Percentiles rank a stretch among this genome's conserved stretches.
Conservation (phyloP, 2,329 filamentous ascomycete genomes). For the Cytospora piceae region DNA sequence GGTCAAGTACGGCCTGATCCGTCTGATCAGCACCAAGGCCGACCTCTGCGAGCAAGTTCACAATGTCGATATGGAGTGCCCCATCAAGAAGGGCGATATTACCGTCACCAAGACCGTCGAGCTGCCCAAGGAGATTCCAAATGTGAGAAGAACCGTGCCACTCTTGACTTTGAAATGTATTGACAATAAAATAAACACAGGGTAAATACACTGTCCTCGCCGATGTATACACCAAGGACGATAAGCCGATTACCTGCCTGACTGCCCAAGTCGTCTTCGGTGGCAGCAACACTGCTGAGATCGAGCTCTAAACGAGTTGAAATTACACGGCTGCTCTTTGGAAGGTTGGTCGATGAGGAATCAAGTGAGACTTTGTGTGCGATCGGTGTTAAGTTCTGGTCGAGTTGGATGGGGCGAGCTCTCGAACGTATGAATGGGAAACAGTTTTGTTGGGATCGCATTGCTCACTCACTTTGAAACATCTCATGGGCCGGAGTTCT, state of each 20-base stretch:
- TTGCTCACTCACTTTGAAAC: conserved; percentile 25
- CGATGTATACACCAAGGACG: conserved; percentile 77
- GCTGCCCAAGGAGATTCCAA: conserved; percentile 84
- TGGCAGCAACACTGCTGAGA: conserved; percentile 33
- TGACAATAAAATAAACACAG: conserved; percentile 46
- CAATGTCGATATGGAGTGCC: conserved; percentile 88
- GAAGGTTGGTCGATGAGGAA: background rate
- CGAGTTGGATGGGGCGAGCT: conserved; percentile 1
- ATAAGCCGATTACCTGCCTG: conserved; percentile 82
- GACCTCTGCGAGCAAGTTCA: conserved; percentile 88
- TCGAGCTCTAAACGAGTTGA: conserved; percentile 24
- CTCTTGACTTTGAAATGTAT: conserved; percentile 32
- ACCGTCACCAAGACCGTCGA: conserved; percentile 79
- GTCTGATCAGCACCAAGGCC: conserved; percentile 76
- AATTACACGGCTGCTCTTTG: background rate
- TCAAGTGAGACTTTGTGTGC: background rate
- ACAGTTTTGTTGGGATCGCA: conserved; percentile 22
- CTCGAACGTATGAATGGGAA: conserved; percentile 13
- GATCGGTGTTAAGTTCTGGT: background rate
- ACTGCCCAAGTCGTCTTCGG: conserved; percentile 72
- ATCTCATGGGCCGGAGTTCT: conserved; percentile 27
- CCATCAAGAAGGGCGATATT: conserved; percentile 78
- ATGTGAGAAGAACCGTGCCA: conserved; percentile 58
- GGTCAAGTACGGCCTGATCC: conserved; percentile 95
- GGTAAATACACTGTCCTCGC: conserved; percentile 89